Evolutionary conservation across 2,329 filamentous ascomycete species (phyloP).

Genomic region (Orbilia quercus): DNA sequence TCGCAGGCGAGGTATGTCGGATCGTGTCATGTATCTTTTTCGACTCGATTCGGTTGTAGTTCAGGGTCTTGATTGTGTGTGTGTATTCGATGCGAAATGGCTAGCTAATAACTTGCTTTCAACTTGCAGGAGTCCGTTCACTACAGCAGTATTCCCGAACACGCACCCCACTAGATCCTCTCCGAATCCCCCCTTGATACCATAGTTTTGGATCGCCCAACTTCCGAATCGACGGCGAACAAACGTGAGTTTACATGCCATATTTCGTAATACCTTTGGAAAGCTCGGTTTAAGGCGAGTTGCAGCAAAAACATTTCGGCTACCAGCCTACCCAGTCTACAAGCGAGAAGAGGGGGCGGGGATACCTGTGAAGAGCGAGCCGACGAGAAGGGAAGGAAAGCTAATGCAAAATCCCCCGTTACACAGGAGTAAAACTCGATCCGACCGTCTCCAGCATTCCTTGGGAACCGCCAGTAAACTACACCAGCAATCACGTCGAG

Average conservation of each 20-base stretch:
- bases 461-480: slow-evolving; percentile 41
- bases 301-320: slow-evolving; percentile 45
- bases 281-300: neutral
- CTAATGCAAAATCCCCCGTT: slow-evolving; percentile 33
- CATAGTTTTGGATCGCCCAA: slow-evolving; percentile 55
- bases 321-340: slow-evolving; percentile 25
- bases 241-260: slow-evolving; percentile 43
- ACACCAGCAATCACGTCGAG: slow-evolving; percentile 48
- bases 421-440: slow-evolving; percentile 55
- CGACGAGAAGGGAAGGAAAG: slow-evolving; percentile 12
- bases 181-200: slow-evolving; percentile 31
- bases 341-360: slow-evolving; percentile 16
- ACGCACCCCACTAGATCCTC: slow-evolving; percentile 20
- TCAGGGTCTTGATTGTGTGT: too few relatives aligned
- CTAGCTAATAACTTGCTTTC: slow-evolving; percentile 53
- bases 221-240: slow-evolving; percentile 53
- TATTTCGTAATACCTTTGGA: neutral
- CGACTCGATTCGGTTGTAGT: neutral
- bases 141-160: slow-evolving; percentile 37
- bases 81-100: slow-evolving; percentile 28
- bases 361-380: slow-evolving; percentile 1
- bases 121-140: slow-evolving; percentile 43
- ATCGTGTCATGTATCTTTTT: neutral
- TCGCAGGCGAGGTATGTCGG: slow-evolving; percentile 21
- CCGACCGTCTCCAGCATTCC: slow-evolving; percentile 54